These are phyloP conservation scores for Aspergillus sojae DNA, from an alignment of 2,329 filamentous ascomycete species.

Conservation along the genomic window DNA sequence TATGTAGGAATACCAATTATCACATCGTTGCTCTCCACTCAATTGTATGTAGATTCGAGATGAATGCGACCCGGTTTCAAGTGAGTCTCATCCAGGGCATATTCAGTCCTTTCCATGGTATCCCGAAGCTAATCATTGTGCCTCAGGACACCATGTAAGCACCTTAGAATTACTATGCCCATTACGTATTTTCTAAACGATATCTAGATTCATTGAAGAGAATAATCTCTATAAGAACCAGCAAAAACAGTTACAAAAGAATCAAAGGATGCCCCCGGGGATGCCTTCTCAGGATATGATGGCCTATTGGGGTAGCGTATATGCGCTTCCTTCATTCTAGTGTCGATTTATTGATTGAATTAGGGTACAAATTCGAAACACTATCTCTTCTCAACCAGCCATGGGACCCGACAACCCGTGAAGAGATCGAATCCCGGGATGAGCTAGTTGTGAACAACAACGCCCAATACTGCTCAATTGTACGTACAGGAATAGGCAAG, in stretches of 20 bases:
- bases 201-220: constrained; percentile 83
- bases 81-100: constrained; percentile 50
- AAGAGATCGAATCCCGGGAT: constrained; percentile 77
- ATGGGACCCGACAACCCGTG: constrained; percentile 72
- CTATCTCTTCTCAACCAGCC: constrained; percentile 73
- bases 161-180: background rate
- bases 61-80: constrained; percentile 92
- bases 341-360: constrained; percentile 10
- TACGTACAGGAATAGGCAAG: constrained; percentile 81
- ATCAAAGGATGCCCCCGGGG: constrained; percentile 53
- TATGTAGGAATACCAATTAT: constrained; percentile 42
- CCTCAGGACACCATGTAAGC: constrained; percentile 59
- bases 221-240: constrained; percentile 73
- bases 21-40: background rate
- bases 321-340: background rate
- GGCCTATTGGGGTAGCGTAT: constrained; percentile 79
- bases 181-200: constrained; percentile 15
- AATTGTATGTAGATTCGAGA: constrained; percentile 70
- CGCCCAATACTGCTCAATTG: constrained; percentile 93
- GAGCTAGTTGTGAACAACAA: constrained; percentile 78
- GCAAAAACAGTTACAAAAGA: constrained; percentile 61
- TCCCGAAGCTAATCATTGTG: constrained; percentile 22
- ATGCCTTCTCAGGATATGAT: constrained; percentile 74
- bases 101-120: background rate
- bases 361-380: constrained; percentile 96